Evolutionary conservation across 1,139 yeast genomes (phyloP).

Genomic region (Candida tropicalis): DNA sequence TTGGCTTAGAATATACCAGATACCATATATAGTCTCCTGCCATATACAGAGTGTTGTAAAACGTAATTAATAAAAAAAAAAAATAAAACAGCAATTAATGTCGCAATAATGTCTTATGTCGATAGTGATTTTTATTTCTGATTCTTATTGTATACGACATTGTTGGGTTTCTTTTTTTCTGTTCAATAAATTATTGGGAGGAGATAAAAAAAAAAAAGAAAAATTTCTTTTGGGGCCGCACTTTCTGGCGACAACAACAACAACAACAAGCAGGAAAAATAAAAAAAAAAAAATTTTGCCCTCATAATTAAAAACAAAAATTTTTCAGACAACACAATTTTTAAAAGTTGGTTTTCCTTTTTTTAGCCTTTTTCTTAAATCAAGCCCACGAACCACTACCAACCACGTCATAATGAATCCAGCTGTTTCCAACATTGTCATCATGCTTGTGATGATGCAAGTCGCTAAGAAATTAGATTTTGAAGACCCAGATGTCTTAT

Average conservation of each 20-base stretch:
- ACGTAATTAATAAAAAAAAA: too few species aligned
- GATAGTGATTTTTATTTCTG: background rate
- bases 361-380: background rate
- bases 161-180: background rate
- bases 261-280: background rate
- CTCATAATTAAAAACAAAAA: slow-evolving; percentile 1
- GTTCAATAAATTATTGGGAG: background rate
- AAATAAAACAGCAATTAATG: slow-evolving; percentile 1
- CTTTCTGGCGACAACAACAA: background rate
- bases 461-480: slow-evolving; percentile 86
- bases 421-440: slow-evolving; percentile 78
- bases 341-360: too few species aligned
- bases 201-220: too few species aligned
- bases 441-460: slow-evolving; percentile 98
- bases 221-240: background rate
- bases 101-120: slow-evolving; percentile 3
- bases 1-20: slow-evolving; percentile 7
- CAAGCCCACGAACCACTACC: background rate
- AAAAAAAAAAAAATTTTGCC: slow-evolving; percentile 2
- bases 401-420: slow-evolving; percentile 67
- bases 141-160: background rate
- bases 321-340: background rate
- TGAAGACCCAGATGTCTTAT: slow-evolving; percentile 76
- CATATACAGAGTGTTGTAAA: too few species aligned
- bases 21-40: background rate